A percentile compares a stretch with the other conserved stretches of the same genome.
Conservation (phyloP, 305 asterid species). For the Plantago lanceolata region DNA sequence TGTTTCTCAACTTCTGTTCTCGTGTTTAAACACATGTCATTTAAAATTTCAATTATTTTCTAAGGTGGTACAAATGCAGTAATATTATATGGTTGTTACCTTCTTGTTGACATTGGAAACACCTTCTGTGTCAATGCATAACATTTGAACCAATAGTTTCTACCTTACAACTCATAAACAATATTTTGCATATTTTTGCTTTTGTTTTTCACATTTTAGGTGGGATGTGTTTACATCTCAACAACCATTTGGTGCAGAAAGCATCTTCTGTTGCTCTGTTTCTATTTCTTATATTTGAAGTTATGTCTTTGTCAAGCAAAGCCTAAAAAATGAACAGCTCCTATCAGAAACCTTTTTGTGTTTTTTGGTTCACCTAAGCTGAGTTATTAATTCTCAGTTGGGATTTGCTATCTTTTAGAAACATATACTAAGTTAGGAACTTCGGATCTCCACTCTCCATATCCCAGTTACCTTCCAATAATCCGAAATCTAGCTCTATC, state of each 20-base stretch:
- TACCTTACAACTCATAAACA: background rate
- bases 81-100: too few relatives aligned
- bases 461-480: background rate
- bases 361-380: slow-evolving; percentile 28
- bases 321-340: slow-evolving; percentile 16
- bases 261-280: slow-evolving; percentile 18
- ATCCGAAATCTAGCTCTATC: slow-evolving; percentile 1
- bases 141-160: background rate
- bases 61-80: too few relatives aligned
- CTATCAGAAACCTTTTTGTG: slow-evolving; percentile 12
- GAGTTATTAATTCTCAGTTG: slow-evolving; percentile 23
- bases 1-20: background rate
- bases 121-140: background rate
- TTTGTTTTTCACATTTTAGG: slow-evolving; percentile 38
- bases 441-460: slow-evolving; percentile 6
- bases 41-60: too few relatives aligned
- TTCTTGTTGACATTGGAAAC: background rate
- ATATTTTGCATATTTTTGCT: background rate
- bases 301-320: slow-evolving; percentile 38
- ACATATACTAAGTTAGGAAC: slow-evolving; percentile 6
- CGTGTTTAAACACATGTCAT: too few relatives aligned
- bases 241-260: slow-evolving; percentile 65
- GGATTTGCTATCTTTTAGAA: slow-evolving; percentile 30
- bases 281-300: slow-evolving; percentile 38
- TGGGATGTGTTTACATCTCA: slow-evolving; percentile 60